phyloP scores from a whole-genome alignment of 2,329 filamentous ascomycete genomes.

The Annulohypoxylon truncatum region DNA sequence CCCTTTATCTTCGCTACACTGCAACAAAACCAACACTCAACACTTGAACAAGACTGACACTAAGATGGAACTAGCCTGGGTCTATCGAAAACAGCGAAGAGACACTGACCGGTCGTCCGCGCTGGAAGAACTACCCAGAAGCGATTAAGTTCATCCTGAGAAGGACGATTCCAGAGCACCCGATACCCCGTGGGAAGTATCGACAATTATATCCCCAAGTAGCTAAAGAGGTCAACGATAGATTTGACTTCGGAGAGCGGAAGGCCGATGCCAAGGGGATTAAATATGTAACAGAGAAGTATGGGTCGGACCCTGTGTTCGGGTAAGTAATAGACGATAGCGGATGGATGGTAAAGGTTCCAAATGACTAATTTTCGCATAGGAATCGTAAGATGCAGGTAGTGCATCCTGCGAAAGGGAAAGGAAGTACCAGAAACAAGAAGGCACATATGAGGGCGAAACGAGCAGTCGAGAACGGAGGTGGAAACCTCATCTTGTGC shows the following conservation, averaged over 20 bases:
- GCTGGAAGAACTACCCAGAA: constrained; percentile 13
- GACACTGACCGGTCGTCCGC: not conserved
- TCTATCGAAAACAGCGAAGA: not conserved
- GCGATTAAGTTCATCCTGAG: constrained; percentile 24
- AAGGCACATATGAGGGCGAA: not conserved
- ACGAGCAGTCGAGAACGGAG: not conserved
- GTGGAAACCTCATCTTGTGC: constrained; percentile 1
- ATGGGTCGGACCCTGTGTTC: constrained; percentile 14
- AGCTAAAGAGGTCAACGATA: constrained; percentile 8
- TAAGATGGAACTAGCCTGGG: not conserved
- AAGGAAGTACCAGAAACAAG: not conserved
- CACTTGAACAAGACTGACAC: not conserved
- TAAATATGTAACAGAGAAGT: constrained; percentile 27
- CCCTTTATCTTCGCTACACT: not conserved
- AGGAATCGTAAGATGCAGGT: constrained; percentile 22
- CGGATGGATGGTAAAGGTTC: not conserved
- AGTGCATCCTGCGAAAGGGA: constrained; percentile 1
- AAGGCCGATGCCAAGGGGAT: not conserved
- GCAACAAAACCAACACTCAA: not conserved
- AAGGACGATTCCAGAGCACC: constrained; percentile 9
- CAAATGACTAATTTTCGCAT: not conserved
- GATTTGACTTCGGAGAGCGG: not conserved
- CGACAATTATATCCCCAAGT: constrained; percentile 1
- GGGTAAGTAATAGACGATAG: constrained; percentile 18
- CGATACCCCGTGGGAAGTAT: constrained; percentile 9